phyloP scores from a whole-genome alignment of 176 grass and related monocot genomes.

The Triticum turgidum region DNA sequence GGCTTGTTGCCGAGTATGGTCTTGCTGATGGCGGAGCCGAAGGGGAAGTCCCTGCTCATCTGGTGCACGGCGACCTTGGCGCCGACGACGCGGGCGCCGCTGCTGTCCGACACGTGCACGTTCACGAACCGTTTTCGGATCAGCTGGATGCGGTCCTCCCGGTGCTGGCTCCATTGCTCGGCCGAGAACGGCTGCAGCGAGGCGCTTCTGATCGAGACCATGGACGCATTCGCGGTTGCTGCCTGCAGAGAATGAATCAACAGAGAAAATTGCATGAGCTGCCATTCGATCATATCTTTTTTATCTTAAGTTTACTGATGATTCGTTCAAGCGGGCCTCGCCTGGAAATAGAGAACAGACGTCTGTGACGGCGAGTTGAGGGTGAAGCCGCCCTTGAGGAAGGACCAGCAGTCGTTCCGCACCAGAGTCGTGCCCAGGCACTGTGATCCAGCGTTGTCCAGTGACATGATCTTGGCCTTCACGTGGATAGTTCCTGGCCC shows the following conservation, averaged over 20 bases:
- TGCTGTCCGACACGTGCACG: conserved; percentile 53
- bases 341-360: conserved; percentile 84
- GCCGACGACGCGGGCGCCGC: conserved; percentile 44
- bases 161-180: conserved; percentile 74
- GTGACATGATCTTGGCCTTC: conserved; percentile 60
- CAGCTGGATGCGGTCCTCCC: conserved; percentile 60
- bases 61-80: conserved; percentile 55
- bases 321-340: too few species aligned
- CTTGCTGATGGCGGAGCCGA: conserved; percentile 69
- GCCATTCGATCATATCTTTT: too few species aligned
- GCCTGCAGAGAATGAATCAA: background rate
- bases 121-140: conserved; percentile 61
- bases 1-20: conserved; percentile 53
- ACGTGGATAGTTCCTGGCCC: conserved; percentile 52
- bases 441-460: conserved; percentile 38
- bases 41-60: conserved; percentile 62
- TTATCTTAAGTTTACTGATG: too few species aligned
- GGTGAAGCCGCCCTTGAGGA: conserved; percentile 81
- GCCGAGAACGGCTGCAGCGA: conserved; percentile 67
- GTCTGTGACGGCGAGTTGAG: conserved; percentile 48
- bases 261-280: background rate
- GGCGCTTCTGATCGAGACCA: conserved; percentile 57
- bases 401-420: conserved; percentile 79
- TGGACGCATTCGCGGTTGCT: conserved; percentile 50
- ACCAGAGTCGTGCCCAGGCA: conserved; percentile 66